Percentiles rank a stretch among this genome's conserved stretches.
These are phyloP conservation scores for Parachaetomium inaequale DNA, from an alignment of 495 filamentous ascomycete genomes.

Conservation along the genomic window DNA sequence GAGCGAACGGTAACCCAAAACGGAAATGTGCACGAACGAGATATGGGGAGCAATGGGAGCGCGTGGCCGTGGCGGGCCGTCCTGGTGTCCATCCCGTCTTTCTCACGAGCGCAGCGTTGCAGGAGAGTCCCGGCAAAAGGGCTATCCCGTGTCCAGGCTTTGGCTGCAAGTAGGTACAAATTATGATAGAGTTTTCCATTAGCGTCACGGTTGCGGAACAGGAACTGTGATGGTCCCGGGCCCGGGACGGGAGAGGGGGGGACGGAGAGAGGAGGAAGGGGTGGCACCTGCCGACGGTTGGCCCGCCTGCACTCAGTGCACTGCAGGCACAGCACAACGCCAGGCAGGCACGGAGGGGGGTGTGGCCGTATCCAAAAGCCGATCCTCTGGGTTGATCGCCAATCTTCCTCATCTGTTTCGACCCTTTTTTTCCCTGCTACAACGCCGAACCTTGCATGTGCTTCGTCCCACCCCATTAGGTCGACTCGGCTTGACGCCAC, in stretches of 20 bases:
- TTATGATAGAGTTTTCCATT: neutral
- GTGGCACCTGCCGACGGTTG: constrained; percentile 4
- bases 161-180: neutral
- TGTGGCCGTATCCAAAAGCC: constrained; percentile 26
- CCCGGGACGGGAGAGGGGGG: neutral
- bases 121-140: neutral
- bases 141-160: neutral
- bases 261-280: neutral
- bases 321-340: neutral
- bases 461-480: constrained; percentile 26
- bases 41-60: neutral
- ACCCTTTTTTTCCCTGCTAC: constrained; percentile 26
- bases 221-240: neutral
- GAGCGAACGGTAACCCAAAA: neutral
- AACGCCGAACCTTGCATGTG: constrained; percentile 38
- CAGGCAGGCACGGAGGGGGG: constrained; percentile 3
- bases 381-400: constrained; percentile 33
- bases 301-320: neutral
- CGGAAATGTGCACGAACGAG: neutral
- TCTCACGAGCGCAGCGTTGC: neutral
- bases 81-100: neutral
- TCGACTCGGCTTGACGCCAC: constrained; percentile 17
- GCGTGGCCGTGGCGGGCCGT: neutral
- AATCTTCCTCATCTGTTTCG: constrained; percentile 18
- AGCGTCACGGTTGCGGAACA: neutral